Evolutionary conservation across 768 basidiomycete species (phyloP), one percentile per base, ranked within the genome.

Genomic region (Amanita exitialis): DNA sequence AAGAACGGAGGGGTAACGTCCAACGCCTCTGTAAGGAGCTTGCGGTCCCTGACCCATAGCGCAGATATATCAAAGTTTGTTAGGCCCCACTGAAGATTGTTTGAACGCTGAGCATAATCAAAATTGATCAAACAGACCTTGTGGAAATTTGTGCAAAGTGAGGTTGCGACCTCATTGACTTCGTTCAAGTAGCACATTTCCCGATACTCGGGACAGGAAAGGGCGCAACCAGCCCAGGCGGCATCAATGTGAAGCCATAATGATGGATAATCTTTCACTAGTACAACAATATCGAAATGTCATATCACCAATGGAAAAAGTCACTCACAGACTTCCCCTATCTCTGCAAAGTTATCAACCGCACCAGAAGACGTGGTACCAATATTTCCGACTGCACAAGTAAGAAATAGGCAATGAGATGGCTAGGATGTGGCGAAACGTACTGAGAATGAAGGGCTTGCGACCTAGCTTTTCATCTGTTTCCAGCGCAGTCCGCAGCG

Each of bases 281-380:
- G 5, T 32, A 55, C 2, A 44, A 27, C 3, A 25, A 8, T 27
- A 4, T 28, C 27, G 25, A 20, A 56, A 51, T 27, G 34, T 30
- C 37, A 5, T 9, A 32, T 6, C 39, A 18, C 5, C 6, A 28
- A 10, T 35, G 18, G 20, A 25, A 28, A 21, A 25, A 18, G 18
- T 12, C 13, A 51, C 58, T 68, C 75, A 90, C 90, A 69, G 30
- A 89, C 76, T 58, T 75, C 62, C 0, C 78, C 81, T 20, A 96
- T 79, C 62, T 96, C 92, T 4, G 68, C 69, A 13, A 96, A 66
- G 44, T 75, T 72, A 60, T 98, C 94, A 13, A 92, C 74, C 0
- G 93, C 90, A 0, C 93, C 93, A 2, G 91, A 88, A 0, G 84
- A 90, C 0, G 94, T 97, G 1, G 91, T 89, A 0, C 94, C 94